phyloP scores from a whole-genome alignment of 345 rosid species.

The Populus alba region DNA sequence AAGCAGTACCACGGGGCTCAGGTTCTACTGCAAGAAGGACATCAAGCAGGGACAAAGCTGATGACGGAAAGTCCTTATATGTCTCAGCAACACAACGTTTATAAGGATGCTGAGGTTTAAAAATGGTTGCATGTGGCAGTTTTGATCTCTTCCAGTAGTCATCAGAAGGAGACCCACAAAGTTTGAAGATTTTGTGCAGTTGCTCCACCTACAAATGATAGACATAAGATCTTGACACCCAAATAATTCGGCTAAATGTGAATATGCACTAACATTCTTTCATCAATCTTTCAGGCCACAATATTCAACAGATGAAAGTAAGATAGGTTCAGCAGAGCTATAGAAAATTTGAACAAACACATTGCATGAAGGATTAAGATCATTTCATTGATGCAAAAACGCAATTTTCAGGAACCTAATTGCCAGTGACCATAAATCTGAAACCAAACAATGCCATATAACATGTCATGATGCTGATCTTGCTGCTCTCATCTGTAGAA shows the following conservation, averaged over 20 bases:
- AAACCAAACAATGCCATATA: background rate
- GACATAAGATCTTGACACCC: background rate
- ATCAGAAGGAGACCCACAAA: conserved; percentile 73
- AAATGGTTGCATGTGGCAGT: conserved; percentile 56
- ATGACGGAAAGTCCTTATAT: conserved; percentile 52
- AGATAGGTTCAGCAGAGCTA: background rate
- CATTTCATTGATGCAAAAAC: background rate
- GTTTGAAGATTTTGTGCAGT: conserved; percentile 66
- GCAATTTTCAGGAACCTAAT: background rate
- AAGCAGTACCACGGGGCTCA: conserved; percentile 50
- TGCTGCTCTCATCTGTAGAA: background rate
- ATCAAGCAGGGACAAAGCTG: conserved; percentile 51
- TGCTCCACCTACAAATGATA: conserved; percentile 51
- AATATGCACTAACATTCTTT: background rate
- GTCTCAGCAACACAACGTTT: conserved; percentile 52
- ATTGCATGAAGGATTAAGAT: background rate
- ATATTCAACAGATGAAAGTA: background rate
- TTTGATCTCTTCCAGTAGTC: conserved; percentile 66
- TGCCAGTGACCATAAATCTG: background rate
- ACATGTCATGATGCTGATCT: background rate
- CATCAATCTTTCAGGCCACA: background rate
- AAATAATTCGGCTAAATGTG: background rate
- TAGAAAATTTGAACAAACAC: background rate
- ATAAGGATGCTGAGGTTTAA: conserved; percentile 66
- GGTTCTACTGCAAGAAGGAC: conserved; percentile 58